Conservation (phyloP, 441 rosid genomes). For the Rhodomyrtus psidioides region DNA sequence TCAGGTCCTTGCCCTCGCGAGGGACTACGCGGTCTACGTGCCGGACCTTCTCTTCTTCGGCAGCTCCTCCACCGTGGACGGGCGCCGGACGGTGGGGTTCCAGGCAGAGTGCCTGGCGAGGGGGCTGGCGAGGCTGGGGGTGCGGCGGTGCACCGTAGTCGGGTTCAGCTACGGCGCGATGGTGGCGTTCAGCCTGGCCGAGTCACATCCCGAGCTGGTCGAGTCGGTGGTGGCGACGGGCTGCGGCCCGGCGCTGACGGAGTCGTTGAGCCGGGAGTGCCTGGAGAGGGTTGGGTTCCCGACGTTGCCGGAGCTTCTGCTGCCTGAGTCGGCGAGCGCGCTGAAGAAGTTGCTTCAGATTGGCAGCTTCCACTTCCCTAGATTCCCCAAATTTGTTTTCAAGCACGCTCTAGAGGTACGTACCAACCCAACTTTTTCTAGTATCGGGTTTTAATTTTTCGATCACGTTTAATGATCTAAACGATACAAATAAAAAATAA, state of each 20-base stretch:
- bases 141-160: conserved; percentile 22
- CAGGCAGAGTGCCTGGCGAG: conserved; percentile 33
- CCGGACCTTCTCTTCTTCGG: conserved; percentile 42
- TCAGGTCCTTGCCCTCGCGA: conserved; percentile 26
- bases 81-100: conserved; percentile 18
- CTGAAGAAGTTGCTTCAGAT: conserved; percentile 2
- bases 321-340: conserved; percentile 18
- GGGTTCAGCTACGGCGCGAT: conserved; percentile 34
- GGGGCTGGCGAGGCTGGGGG: conserved; percentile 28
- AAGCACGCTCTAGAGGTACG: conserved; percentile 16
- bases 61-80: conserved; percentile 17
- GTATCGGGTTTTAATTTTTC: no score
- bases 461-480: neutral
- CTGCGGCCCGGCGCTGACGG: conserved; percentile 18
- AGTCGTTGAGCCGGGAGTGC: conserved; percentile 8
- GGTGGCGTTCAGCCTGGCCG: conserved; percentile 33
- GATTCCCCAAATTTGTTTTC: conserved; percentile 16
- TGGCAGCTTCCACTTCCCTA: conserved; percentile 9
- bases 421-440: neutral
- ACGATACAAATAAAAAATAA: neutral
- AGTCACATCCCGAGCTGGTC: conserved; percentile 26
- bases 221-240: conserved; percentile 20
- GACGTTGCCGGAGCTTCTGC: conserved; percentile 18
- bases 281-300: conserved; percentile 15
- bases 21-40: conserved; percentile 24